phyloP scores from a whole-genome alignment of 2,329 filamentous ascomycete genomes.

The Paraphaeosphaeria sporulosa region DNA sequence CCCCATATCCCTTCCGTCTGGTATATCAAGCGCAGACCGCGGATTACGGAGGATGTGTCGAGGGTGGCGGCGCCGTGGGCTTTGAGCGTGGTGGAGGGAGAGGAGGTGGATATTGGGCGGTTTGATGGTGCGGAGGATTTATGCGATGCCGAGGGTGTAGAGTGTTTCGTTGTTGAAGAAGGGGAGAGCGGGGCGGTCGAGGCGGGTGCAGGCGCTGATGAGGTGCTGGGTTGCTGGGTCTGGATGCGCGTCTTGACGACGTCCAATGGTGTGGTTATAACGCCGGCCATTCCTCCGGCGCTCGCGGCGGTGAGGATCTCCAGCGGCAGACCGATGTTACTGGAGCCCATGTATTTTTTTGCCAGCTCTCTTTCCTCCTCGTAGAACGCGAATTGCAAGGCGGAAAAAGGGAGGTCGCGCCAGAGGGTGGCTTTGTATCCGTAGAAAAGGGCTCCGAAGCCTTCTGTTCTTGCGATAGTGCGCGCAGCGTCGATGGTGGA shows the following conservation, averaged over 20 bases:
- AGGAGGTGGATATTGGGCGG: slow-evolving; percentile 86
- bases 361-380: slow-evolving; percentile 90
- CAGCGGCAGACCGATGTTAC: slow-evolving; percentile 83
- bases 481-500: slow-evolving; percentile 82
- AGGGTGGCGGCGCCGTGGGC: slow-evolving; percentile 80
- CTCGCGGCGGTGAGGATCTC: slow-evolving; percentile 89
- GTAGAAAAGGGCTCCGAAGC: slow-evolving; percentile 85
- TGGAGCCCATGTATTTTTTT: slow-evolving; percentile 76
- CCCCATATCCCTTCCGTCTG: slow-evolving; percentile 85
- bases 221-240: slow-evolving; percentile 75
- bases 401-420: slow-evolving; percentile 93
- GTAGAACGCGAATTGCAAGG: slow-evolving; percentile 97
- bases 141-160: slow-evolving; percentile 29
- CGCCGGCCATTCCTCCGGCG: slow-evolving; percentile 90
- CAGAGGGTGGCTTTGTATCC: slow-evolving; percentile 97
- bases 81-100: slow-evolving; percentile 82
- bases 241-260: slow-evolving; percentile 97
- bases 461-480: slow-evolving; percentile 85
- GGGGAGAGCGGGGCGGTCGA: slow-evolving; percentile 28
- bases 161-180: slow-evolving; percentile 41
- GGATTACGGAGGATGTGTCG: slow-evolving; percentile 88
- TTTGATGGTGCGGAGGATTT: slow-evolving; percentile 50
- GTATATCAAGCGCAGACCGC: slow-evolving; percentile 86
- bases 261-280: slow-evolving; percentile 93
- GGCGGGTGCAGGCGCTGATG: slow-evolving; percentile 22